A percentile compares a stretch with the other conserved stretches of the same genome.
phyloP scores from a whole-genome alignment of 2,329 filamentous ascomycete genomes.

The Orbilia blumenaviensis region DNA sequence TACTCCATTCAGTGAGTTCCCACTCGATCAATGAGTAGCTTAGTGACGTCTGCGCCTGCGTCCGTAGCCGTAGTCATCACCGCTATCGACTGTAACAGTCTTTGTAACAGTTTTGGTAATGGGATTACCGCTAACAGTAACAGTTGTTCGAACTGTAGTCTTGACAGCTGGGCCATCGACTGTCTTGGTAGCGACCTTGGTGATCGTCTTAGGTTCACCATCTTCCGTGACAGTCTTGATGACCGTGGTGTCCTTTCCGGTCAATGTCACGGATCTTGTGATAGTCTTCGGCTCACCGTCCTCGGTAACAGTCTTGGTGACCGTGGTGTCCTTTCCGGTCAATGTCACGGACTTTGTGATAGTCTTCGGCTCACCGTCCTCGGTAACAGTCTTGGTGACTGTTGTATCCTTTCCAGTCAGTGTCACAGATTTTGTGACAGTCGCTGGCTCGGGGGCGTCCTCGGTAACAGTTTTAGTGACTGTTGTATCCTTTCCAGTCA shows the following conservation, averaged over 20 bases:
- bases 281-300: neutral
- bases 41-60: neutral
- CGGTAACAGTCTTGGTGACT: neutral
- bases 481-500: no score
- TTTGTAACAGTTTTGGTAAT: neutral
- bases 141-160: no score
- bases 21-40: neutral
- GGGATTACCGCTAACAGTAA: neutral
- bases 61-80: neutral
- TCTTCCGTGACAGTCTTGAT: neutral
- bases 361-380: no score
- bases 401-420: no score
- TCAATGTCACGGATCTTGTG: no score
- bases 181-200: neutral
- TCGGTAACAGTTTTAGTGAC: no score
- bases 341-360: no score
- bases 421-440: no score
- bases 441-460: no score
- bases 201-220: neutral
- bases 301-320: neutral
- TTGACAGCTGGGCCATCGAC: neutral
- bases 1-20: no score
- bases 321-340: neutral
- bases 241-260: neutral
- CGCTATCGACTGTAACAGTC: neutral